These are phyloP conservation scores for Dendrocalamus latiflorus DNA, from an alignment of 202 grass and related monocot genomes.

Conservation along the genomic window DNA sequence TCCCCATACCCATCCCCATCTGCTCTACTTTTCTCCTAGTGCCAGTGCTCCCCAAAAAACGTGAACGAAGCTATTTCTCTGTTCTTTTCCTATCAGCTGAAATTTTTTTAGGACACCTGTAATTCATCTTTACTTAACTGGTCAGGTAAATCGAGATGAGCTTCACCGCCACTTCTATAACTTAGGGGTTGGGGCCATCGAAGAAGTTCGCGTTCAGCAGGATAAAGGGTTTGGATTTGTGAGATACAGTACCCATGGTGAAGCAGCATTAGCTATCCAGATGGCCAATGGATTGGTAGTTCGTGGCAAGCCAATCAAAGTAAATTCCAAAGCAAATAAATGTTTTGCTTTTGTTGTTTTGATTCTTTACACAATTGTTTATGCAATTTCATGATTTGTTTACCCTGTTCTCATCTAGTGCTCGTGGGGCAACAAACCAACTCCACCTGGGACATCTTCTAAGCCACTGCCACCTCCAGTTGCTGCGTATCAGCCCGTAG, in stretches of 20 bases:
- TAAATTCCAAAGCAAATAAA: constrained; percentile 22
- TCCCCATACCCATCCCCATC: too few species aligned
- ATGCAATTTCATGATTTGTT: not conserved
- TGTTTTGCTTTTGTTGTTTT: not conserved
- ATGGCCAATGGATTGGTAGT: constrained; percentile 70
- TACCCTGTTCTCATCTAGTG: constrained; percentile 43
- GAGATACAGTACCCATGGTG: constrained; percentile 65
- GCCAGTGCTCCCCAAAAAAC: not conserved
- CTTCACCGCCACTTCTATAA: constrained; percentile 78
- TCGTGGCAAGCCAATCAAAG: constrained; percentile 68
- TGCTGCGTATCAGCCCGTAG: constrained; percentile 49
- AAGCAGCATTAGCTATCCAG: constrained; percentile 76
- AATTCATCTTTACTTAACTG: constrained; percentile 24
- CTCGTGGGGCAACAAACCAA: constrained; percentile 80
- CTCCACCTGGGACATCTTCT: constrained; percentile 56
- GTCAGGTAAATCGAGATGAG: constrained; percentile 70
- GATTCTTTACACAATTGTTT: not conserved
- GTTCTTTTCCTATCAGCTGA: not conserved
- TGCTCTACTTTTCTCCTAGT: not conserved
- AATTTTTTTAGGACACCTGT: not conserved
- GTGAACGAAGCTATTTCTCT: constrained; percentile 3
- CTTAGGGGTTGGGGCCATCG: constrained; percentile 65
- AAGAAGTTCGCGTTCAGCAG: constrained; percentile 77
- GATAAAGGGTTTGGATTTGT: constrained; percentile 91
- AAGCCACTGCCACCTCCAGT: constrained; percentile 66